Conservation (phyloP, 2,329 filamentous ascomycete genomes). For the Fusarium clavum region DNA sequence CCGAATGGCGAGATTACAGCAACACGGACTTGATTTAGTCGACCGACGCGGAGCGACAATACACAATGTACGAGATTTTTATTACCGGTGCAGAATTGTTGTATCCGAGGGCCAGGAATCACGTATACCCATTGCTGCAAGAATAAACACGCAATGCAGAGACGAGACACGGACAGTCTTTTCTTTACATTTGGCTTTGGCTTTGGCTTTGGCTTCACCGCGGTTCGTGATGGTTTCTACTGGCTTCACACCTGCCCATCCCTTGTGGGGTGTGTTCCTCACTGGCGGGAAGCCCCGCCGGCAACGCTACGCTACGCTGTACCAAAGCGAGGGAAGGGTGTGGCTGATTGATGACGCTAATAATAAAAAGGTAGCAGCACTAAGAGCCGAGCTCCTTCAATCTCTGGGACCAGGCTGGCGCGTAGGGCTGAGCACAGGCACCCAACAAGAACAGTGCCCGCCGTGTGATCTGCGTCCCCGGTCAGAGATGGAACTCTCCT, state of each 20-base stretch:
- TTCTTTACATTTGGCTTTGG: neutral
- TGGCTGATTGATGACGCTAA: slow-evolving; percentile 45
- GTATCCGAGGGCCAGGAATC: neutral
- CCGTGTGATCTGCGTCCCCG: slow-evolving; percentile 12
- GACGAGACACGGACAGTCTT: slow-evolving; percentile 2
- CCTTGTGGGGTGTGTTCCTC: slow-evolving; percentile 36
- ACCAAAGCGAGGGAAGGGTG: slow-evolving; percentile 32
- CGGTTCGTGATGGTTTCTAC: slow-evolving; percentile 25
- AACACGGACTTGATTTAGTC: neutral
- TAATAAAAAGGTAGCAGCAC: slow-evolving; percentile 39
- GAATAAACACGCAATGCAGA: neutral
- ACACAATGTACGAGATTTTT: neutral
- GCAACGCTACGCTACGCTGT: slow-evolving; percentile 6
- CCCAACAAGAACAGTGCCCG: slow-evolving; percentile 8
- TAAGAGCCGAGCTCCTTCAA: slow-evolving; percentile 31
- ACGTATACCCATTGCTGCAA: neutral
- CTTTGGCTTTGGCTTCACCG: slow-evolving; percentile 31
- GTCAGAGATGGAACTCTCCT: slow-evolving; percentile 29
- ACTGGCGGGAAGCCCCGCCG: slow-evolving; percentile 42
- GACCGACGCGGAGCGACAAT: neutral
- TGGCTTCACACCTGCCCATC: slow-evolving; percentile 8
- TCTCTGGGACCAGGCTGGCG: slow-evolving; percentile 35
- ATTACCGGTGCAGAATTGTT: neutral
- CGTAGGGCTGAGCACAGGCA: slow-evolving; percentile 48
- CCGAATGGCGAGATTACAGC: slow-evolving; percentile 4